phyloP scores from a whole-genome alignment of 345 rosid genomes.

The Sonneratia caseolaris region DNA sequence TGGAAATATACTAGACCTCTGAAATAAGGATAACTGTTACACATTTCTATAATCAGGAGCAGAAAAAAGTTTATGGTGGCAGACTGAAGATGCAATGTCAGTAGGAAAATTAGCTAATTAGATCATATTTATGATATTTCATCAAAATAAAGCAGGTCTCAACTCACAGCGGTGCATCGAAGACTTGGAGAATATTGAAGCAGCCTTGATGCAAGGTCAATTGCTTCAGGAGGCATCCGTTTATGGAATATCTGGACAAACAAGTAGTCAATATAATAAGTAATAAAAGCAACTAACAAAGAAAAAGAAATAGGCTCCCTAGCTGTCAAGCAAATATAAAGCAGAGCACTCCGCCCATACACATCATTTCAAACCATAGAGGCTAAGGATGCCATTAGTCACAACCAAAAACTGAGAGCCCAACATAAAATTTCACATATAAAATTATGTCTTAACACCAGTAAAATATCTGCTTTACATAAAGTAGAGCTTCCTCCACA shows the following conservation, averaged over 20 bases:
- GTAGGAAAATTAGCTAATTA: background rate
- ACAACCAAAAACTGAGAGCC: no score
- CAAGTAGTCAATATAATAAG: background rate
- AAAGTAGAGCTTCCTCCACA: no score
- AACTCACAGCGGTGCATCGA: slow-evolving; percentile 70
- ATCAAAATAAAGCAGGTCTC: background rate
- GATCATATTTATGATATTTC: background rate
- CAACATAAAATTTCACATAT: no score
- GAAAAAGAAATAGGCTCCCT: background rate
- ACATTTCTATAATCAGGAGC: background rate
- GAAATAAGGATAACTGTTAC: no score
- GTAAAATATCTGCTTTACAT: no score
- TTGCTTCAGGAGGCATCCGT: slow-evolving; percentile 87
- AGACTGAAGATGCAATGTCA: slow-evolving; percentile 1
- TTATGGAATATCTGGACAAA: slow-evolving; percentile 58
- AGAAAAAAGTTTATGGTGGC: background rate
- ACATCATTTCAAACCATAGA: no score
- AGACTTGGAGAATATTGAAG: slow-evolving; percentile 79
- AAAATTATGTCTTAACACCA: no score
- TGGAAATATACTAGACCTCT: no score
- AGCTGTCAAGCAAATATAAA: background rate
- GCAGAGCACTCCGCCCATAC: background rate
- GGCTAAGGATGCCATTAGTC: no score
- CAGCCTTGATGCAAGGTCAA: slow-evolving; percentile 80
- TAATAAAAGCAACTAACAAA: background rate